A percentile compares a stretch with the other conserved stretches of the same genome.
phyloP scores from a whole-genome alignment of 495 filamentous ascomycete species.

The Bacidia gigantensis region DNA sequence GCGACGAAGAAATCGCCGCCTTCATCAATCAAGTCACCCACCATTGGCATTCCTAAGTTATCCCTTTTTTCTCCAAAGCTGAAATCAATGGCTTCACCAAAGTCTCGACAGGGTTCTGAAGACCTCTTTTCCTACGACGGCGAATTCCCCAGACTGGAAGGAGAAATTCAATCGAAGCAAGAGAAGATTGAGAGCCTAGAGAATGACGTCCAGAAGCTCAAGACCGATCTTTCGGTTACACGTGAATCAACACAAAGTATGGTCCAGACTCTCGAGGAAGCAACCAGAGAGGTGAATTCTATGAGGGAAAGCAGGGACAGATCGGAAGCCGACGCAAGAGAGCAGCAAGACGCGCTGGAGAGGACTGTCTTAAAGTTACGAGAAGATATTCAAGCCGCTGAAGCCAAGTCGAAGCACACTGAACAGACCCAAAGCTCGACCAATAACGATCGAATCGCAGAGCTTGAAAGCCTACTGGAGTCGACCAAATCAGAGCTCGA shows the following conservation, averaged over 20 bases:
- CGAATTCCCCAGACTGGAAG: constrained; percentile 54
- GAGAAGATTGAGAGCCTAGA: constrained; percentile 54
- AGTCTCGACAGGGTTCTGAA: constrained; percentile 38
- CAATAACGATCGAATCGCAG: constrained; percentile 23
- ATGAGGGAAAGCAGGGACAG: constrained; percentile 43
- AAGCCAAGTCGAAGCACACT: constrained; percentile 20
- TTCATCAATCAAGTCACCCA: constrained; percentile 14
- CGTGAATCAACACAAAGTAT: constrained; percentile 54
- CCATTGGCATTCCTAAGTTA: constrained; percentile 12
- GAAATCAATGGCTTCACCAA: constrained; percentile 24
- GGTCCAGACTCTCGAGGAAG: constrained; percentile 45
- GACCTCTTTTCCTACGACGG: constrained; percentile 84
- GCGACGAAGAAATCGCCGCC: constrained; percentile 18
- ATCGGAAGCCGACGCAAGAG: constrained; percentile 35
- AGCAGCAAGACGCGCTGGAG: constrained; percentile 14
- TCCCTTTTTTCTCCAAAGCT: constrained; percentile 36
- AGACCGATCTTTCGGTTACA: constrained; percentile 38
- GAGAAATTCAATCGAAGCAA: constrained; percentile 46
- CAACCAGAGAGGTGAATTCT: constrained; percentile 44
- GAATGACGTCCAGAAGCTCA: constrained; percentile 41
- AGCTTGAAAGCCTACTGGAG: constrained; percentile 34
- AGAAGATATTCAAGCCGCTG: constrained; percentile 27
- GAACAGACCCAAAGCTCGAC: constrained; percentile 19
- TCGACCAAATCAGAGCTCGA: constrained; percentile 40
- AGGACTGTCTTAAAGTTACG: constrained; percentile 21